Conservation (phyloP, 2,329 filamentous ascomycete species). For the Pleurostoma richardsiae region DNA sequence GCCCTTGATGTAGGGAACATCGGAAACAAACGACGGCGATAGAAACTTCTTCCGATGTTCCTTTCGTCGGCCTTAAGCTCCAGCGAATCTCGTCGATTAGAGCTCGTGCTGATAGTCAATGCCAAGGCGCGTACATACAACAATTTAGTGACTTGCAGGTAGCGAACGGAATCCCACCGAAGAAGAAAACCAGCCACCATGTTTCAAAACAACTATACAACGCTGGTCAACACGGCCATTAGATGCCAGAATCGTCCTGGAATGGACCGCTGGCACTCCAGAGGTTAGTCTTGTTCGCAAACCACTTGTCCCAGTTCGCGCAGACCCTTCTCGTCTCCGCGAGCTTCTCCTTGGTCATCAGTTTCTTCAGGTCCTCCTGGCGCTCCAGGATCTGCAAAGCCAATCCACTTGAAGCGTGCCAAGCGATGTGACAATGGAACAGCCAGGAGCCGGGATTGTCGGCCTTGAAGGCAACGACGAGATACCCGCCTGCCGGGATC, state of each 20-base stretch:
- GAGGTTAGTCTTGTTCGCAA: not conserved
- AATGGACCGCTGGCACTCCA: not conserved
- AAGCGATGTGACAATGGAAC: constrained; percentile 45
- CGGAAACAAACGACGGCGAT: too few relatives aligned
- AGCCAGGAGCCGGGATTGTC: constrained; percentile 46
- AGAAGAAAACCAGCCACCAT: too few relatives aligned
- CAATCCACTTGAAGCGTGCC: constrained; percentile 39
- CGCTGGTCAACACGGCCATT: not conserved
- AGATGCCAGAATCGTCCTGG: constrained; percentile 27
- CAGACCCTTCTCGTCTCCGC: constrained; percentile 6
- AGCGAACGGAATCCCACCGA: too few relatives aligned
- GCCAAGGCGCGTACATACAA: too few relatives aligned
- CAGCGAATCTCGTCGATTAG: too few relatives aligned
- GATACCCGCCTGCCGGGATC: constrained; percentile 34
- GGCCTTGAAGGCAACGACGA: constrained; percentile 44
- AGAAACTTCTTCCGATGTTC: too few relatives aligned
- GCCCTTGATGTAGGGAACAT: too few relatives aligned
- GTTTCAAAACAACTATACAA: too few relatives aligned
- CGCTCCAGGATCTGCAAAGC: constrained; percentile 35
- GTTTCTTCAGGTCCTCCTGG: constrained; percentile 2
- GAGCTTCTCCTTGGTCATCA: constrained; percentile 1
- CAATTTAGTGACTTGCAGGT: too few relatives aligned
- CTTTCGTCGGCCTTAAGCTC: too few relatives aligned
- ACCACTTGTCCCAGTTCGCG: constrained; percentile 8
- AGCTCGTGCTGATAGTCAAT: too few relatives aligned